These are phyloP conservation scores for Hemerocallis citrina DNA, from an alignment of 106 monocot genomes.

Conservation along the genomic window DNA sequence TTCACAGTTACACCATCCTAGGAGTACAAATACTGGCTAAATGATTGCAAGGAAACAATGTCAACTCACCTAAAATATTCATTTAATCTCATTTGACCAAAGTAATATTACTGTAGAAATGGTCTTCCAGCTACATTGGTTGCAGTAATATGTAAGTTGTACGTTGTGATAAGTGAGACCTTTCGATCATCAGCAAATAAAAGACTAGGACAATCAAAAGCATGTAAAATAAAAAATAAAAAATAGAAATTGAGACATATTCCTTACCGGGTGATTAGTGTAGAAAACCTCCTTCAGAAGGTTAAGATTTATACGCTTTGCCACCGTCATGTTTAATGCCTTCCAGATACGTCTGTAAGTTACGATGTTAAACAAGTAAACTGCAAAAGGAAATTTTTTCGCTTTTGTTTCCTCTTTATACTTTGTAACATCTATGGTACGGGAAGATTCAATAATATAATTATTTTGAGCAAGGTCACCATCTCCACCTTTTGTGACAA, in stretches of 20 bases:
- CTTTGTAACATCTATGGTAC: not conserved
- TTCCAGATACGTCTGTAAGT: slow-evolving; percentile 11
- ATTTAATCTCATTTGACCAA: too few species aligned
- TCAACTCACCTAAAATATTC: too few species aligned
- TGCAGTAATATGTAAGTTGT: too few species aligned
- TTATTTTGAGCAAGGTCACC: slow-evolving; percentile 1
- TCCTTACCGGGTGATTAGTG: slow-evolving; percentile 1
- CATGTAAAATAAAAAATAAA: too few species aligned
- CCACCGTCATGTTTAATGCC: not conserved
- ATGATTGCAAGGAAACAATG: too few species aligned
- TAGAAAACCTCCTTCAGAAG: slow-evolving; percentile 1
- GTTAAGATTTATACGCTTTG: not conserved
- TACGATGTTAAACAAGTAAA: slow-evolving; percentile 10
- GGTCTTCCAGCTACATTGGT: too few species aligned
- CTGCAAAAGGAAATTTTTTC: not conserved
- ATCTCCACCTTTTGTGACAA: slow-evolving; percentile 7
- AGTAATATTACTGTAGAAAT: too few species aligned
- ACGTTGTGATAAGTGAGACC: too few species aligned
- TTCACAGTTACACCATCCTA: too few species aligned
- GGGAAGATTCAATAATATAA: not conserved
- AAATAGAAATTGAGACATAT: too few species aligned
- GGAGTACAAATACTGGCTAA: too few species aligned
- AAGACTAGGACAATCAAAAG: not conserved
- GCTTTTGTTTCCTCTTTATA: not conserved
- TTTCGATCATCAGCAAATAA: not conserved